Evolutionary conservation across 1,284 basidiomycete species (phyloP).

Genomic region (Ustilago hordei): DNA sequence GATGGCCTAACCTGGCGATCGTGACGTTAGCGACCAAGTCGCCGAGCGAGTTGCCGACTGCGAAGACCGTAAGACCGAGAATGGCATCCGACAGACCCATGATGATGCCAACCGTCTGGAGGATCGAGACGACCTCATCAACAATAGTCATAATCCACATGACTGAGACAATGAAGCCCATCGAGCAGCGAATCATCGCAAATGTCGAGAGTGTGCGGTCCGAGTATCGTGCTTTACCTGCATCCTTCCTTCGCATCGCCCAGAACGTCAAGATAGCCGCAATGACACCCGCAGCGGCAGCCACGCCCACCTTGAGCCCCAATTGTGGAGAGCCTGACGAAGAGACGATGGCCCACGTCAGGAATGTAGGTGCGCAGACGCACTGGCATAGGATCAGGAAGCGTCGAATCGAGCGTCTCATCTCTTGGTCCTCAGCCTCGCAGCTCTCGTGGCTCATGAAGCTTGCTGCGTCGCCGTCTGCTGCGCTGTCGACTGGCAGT

Average conservation of each 20-base stretch:
- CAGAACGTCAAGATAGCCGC: conserved; percentile 20
- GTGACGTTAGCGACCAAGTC: conserved; percentile 97
- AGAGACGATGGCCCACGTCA: conserved; percentile 55
- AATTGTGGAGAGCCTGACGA: conserved; percentile 27
- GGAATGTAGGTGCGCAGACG: conserved; percentile 55
- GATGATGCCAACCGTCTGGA: conserved; percentile 87
- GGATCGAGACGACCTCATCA: conserved; percentile 63
- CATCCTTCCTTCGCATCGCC: conserved; percentile 37
- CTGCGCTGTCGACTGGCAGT: conserved; percentile 9
- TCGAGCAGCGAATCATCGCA: conserved; percentile 49
- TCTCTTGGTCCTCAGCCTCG: conserved; percentile 67
- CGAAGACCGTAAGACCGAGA: conserved; percentile 94
- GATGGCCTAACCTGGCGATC: conserved; percentile 70
- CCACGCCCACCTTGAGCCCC: conserved; percentile 23
- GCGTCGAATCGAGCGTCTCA: conserved; percentile 37
- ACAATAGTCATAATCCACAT: conserved; percentile 68
- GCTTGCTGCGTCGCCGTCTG: conserved; percentile 15
- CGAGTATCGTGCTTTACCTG: conserved; percentile 36
- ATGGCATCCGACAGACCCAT: conserved; percentile 97
- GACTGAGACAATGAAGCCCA: conserved; percentile 63
- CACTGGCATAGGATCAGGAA: conserved; percentile 59
- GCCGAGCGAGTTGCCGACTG: conserved; percentile 93
- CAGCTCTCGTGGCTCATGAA: conserved; percentile 70
- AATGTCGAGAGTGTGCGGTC: conserved; percentile 32
- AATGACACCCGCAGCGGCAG: conserved; percentile 18